Percentiles rank a stretch among this genome's conserved stretches.
Evolutionary conservation across 2,329 filamentous ascomycete species (phyloP).

Genomic region (Botrytis elliptica): DNA sequence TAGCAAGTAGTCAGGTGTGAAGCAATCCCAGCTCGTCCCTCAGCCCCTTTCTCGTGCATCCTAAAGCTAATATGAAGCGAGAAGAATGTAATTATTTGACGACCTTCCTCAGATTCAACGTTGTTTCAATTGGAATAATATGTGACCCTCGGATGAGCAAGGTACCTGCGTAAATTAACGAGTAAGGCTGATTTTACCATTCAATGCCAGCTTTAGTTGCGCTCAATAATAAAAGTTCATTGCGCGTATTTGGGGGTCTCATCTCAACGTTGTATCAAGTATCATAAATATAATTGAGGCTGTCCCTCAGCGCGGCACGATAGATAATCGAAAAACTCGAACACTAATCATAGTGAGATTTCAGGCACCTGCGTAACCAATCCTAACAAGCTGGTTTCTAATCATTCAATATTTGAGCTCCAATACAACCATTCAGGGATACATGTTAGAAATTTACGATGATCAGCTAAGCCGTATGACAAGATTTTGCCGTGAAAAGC

Average conservation of each 20-base stretch:
- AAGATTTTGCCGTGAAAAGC: not conserved
- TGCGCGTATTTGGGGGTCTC: not conserved
- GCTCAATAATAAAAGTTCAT: not conserved
- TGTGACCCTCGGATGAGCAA: not conserved
- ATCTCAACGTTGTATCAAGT: not conserved
- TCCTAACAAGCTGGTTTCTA: not conserved
- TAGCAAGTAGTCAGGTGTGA: not conserved
- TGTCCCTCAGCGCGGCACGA: not conserved
- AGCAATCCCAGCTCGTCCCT: not conserved
- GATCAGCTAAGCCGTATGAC: not conserved
- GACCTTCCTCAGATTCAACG: rapidly evolving
- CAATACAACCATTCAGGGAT: not conserved
- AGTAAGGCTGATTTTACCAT: no score
- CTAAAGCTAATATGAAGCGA: not conserved
- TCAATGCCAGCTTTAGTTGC: not conserved
- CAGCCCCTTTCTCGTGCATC: conserved; percentile 2
- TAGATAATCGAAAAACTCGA: not conserved
- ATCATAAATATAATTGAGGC: not conserved
- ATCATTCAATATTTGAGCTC: not conserved
- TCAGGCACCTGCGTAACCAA: not conserved
- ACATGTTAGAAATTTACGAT: not conserved
- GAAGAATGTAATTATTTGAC: not conserved
- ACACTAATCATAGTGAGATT: not conserved
- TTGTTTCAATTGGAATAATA: no score
- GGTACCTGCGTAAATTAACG: not conserved